A percentile compares a stretch with the other conserved stretches of the same genome.
phyloP scores from a whole-genome alignment of 441 rosid genomes.

The Euphorbia corollata region DNA sequence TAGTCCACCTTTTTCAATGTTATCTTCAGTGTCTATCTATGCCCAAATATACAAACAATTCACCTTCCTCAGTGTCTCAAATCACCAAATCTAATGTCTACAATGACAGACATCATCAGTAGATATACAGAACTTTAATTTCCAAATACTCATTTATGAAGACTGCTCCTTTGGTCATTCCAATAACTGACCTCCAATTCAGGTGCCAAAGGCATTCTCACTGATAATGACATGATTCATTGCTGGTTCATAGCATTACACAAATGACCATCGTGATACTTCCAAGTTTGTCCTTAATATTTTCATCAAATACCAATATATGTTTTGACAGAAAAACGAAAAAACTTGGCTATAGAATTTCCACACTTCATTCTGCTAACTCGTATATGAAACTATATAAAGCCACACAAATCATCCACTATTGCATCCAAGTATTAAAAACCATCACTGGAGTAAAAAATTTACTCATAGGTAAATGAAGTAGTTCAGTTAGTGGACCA shows the following conservation, averaged over 20 bases:
- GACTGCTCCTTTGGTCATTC: background rate
- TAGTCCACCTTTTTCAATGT: background rate
- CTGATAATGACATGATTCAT: background rate
- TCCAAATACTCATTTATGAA: background rate
- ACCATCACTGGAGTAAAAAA: background rate
- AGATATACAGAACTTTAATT: conserved; percentile 1
- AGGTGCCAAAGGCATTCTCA: background rate
- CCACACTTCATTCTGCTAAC: background rate
- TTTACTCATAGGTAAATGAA: background rate
- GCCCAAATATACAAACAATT: background rate
- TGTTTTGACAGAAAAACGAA: background rate
- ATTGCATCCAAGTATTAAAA: conserved; percentile 3
- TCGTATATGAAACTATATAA: background rate
- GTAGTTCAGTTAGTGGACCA: background rate
- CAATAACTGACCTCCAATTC: conserved; percentile 3
- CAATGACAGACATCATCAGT: background rate
- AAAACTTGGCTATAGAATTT: background rate
- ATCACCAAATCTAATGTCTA: background rate
- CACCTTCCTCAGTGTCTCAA: background rate
- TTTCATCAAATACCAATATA: background rate
- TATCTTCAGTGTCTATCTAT: background rate
- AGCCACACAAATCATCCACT: background rate
- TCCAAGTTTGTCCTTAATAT: no score
- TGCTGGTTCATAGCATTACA: background rate
- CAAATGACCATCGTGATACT: background rate